A percentile compares a stretch with the other conserved stretches of the same genome.
Conservation (phyloP, 2,329 filamentous ascomycete genomes). For the Aspergillus sp. region DNA sequence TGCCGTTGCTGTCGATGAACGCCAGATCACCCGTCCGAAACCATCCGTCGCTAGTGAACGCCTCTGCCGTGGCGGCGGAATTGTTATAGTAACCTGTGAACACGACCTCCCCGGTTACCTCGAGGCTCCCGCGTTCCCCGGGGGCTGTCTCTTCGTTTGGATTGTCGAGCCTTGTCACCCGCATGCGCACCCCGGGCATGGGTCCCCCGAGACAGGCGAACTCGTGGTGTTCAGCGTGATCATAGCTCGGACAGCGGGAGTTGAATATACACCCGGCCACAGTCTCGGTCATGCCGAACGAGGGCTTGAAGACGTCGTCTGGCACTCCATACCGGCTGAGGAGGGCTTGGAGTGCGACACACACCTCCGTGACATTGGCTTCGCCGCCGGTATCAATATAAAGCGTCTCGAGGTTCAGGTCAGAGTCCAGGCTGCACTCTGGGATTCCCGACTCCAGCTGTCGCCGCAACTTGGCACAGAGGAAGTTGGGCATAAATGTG, state of each 20-base stretch:
- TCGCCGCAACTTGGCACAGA: slow-evolving; percentile 16
- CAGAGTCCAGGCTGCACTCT: background rate
- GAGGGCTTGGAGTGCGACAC: background rate
- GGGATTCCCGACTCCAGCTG: background rate
- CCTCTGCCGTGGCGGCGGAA: background rate
- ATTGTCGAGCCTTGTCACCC: background rate
- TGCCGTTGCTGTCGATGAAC: background rate
- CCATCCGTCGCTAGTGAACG: background rate
- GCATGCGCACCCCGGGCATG: background rate
- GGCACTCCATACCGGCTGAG: background rate
- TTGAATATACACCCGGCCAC: background rate
- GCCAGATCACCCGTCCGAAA: background rate
- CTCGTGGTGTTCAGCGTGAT: background rate
- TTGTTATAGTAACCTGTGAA: background rate
- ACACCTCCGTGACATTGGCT: background rate
- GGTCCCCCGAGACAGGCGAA: background rate
- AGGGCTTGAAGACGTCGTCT: background rate
- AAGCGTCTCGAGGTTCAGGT: background rate
- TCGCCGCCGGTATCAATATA: background rate
- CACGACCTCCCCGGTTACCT: background rate
- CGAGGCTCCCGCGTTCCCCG: background rate
- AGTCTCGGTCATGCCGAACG: background rate
- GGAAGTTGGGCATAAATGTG: slow-evolving; percentile 29
- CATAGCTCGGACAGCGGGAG: background rate
- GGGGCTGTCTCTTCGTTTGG: background rate